These are phyloP conservation scores for Lenwebbia sp. DNA, from an alignment of 345 rosid species.

Conservation along the genomic window DNA sequence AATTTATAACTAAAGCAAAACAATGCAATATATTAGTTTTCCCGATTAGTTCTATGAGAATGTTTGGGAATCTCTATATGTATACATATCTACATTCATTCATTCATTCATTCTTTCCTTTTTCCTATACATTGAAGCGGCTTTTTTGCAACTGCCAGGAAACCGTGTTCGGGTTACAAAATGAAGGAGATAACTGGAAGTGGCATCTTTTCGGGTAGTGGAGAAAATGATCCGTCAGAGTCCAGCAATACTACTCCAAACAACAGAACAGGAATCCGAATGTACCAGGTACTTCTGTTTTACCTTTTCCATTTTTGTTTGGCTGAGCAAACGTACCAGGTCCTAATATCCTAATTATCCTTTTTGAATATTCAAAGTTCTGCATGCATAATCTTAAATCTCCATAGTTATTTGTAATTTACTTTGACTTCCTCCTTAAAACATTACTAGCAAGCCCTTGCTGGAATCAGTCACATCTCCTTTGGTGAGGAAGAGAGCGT, in stretches of 20 bases:
- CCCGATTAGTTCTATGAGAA: background rate
- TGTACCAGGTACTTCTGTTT: conserved; percentile 56
- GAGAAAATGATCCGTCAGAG: conserved; percentile 40
- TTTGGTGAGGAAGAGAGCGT: conserved; percentile 71
- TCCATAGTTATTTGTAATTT: background rate
- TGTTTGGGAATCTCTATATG: background rate
- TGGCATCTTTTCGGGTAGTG: conserved; percentile 66
- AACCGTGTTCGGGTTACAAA: conserved; percentile 88
- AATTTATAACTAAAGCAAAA: background rate
- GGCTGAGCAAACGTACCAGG: conserved; percentile 63
- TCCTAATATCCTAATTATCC: conserved; percentile 1
- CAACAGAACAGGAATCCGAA: conserved; percentile 29
- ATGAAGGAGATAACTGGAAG: conserved; percentile 97
- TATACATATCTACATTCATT: background rate
- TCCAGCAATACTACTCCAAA: conserved; percentile 29
- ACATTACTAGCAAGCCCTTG: conserved; percentile 55
- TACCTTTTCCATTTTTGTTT: background rate
- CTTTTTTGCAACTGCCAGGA: conserved; percentile 31
- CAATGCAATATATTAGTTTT: background rate
- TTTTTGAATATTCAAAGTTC: background rate
- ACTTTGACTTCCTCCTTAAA: background rate
- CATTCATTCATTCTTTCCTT: background rate
- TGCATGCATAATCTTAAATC: background rate
- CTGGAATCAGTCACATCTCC: conserved; percentile 90
- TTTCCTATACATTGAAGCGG: background rate